These are phyloP conservation scores for Oldenlandia corymbosa DNA, from an alignment of 257 asterid species.

Conservation along the genomic window DNA sequence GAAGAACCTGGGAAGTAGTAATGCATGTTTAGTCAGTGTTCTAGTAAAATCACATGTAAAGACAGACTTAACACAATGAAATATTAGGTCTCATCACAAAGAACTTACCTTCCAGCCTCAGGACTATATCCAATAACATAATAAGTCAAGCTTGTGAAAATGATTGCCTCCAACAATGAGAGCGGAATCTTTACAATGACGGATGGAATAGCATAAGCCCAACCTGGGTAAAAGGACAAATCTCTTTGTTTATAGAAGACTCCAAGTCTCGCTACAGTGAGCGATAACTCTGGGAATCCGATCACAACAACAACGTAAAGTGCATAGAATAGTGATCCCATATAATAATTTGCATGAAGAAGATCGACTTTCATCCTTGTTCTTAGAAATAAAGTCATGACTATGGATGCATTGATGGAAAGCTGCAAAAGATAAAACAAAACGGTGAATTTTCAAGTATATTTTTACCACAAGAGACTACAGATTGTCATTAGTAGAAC, in stretches of 20 bases:
- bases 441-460: no score
- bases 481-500: no score
- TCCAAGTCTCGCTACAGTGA: slow-evolving; percentile 44
- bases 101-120: slow-evolving; percentile 52
- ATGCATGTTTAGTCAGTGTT: neutral
- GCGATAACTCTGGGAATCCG: slow-evolving; percentile 44
- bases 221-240: slow-evolving; percentile 46
- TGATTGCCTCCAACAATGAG: slow-evolving; percentile 35
- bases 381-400: slow-evolving; percentile 54
- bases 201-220: slow-evolving; percentile 55
- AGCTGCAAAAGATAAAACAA: slow-evolving; percentile 33
- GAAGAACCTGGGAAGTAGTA: slow-evolving; percentile 41
- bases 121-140: slow-evolving; percentile 46
- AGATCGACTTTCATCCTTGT: slow-evolving; percentile 43
- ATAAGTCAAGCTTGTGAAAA: slow-evolving; percentile 54
- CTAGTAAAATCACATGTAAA: neutral
- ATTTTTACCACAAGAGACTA: neutral
- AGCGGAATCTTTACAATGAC: slow-evolving; percentile 47
- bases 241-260: slow-evolving; percentile 55
- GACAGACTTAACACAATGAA: neutral
- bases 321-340: slow-evolving; percentile 48
- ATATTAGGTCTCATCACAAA: neutral
- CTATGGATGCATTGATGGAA: slow-evolving; percentile 32
- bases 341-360: slow-evolving; percentile 40
- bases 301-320: slow-evolving; percentile 38